Evolutionary conservation across 73 alveolate species (phyloP).

Genomic region (Symbiodinium pilosum): DNA sequence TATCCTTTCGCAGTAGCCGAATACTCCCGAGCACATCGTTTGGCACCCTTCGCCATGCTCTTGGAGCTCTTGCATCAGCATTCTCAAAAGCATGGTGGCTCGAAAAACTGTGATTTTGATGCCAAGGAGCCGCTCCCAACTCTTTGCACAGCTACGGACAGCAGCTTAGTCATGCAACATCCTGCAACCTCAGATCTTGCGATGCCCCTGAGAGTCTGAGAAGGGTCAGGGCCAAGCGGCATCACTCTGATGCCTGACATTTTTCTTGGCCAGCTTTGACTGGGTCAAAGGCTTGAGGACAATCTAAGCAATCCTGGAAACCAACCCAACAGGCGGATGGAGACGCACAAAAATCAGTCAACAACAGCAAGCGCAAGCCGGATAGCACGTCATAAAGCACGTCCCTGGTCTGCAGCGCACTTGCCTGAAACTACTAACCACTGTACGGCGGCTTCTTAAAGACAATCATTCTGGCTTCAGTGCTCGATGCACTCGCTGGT

Average conservation of each 20-base stretch:
- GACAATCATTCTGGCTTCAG: neutral
- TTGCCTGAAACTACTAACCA: neutral
- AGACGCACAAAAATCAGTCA: neutral
- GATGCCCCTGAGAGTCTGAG: too few species aligned
- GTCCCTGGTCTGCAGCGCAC: neutral
- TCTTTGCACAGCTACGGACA: slow-evolving; percentile 69
- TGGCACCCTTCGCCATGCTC: slow-evolving; percentile 35
- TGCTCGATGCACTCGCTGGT: neutral
- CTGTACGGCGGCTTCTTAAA: neutral
- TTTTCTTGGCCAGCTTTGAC: too few species aligned
- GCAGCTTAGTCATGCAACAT: neutral
- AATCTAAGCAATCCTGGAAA: too few species aligned
- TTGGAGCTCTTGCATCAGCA: neutral
- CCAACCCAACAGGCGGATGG: too few species aligned
- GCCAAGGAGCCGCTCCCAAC: slow-evolving; percentile 64
- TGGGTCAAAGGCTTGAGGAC: too few species aligned
- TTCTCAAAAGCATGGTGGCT: too few species aligned
- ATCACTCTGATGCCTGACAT: too few species aligned
- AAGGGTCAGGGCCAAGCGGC: too few species aligned
- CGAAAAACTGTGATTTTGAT: neutral
- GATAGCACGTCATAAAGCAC: neutral
- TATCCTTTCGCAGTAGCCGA: slow-evolving; percentile 76
- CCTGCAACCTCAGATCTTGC: too few species aligned
- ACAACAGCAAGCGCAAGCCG: neutral
- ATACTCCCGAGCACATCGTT: slow-evolving; percentile 66